These are phyloP conservation scores for Fusarium veterinarium DNA, from an alignment of 2,329 filamentous ascomycete species.

Conservation along the genomic window DNA sequence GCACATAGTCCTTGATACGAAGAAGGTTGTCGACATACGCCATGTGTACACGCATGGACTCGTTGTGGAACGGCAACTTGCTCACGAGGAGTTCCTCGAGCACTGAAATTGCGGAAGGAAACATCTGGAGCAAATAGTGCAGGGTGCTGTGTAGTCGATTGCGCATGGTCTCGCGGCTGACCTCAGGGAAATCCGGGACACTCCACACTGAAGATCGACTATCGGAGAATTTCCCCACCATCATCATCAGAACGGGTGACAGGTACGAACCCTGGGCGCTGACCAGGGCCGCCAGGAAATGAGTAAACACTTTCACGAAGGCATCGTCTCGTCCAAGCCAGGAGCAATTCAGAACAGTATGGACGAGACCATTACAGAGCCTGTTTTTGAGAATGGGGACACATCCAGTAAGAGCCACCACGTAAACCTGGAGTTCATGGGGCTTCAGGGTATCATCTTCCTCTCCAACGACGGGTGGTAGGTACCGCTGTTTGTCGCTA, in stretches of 20 bases:
- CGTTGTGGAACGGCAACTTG: slow-evolving; percentile 81
- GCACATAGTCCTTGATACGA: slow-evolving; percentile 79
- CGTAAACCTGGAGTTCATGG: slow-evolving; percentile 69
- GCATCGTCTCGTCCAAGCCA: slow-evolving; percentile 74
- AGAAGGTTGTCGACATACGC: slow-evolving; percentile 91
- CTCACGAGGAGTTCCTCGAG: slow-evolving; percentile 74
- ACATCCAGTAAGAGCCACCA: slow-evolving; percentile 71
- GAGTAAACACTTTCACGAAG: slow-evolving; percentile 74
- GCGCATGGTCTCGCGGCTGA: slow-evolving; percentile 74
- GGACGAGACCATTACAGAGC: slow-evolving; percentile 69
- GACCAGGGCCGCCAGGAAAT: slow-evolving; percentile 77
- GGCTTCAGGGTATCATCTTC: slow-evolving; percentile 63
- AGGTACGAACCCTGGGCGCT: slow-evolving; percentile 87
- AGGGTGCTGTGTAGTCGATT: slow-evolving; percentile 80
- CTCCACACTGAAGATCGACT: slow-evolving; percentile 59
- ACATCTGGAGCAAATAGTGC: slow-evolving; percentile 80
- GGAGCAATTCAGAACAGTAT: slow-evolving; percentile 67
- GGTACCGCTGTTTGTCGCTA: slow-evolving; percentile 58
- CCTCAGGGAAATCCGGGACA: slow-evolving; percentile 65
- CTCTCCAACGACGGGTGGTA: slow-evolving; percentile 54
- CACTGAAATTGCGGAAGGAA: slow-evolving; percentile 80
- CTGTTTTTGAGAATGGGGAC: slow-evolving; percentile 69
- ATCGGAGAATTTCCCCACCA: slow-evolving; percentile 80
- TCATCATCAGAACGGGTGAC: slow-evolving; percentile 78
- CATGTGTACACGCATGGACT: slow-evolving; percentile 82